Conservation (phyloP, 2,329 filamentous ascomycete genomes). For the Ophiostoma quercus region DNA sequence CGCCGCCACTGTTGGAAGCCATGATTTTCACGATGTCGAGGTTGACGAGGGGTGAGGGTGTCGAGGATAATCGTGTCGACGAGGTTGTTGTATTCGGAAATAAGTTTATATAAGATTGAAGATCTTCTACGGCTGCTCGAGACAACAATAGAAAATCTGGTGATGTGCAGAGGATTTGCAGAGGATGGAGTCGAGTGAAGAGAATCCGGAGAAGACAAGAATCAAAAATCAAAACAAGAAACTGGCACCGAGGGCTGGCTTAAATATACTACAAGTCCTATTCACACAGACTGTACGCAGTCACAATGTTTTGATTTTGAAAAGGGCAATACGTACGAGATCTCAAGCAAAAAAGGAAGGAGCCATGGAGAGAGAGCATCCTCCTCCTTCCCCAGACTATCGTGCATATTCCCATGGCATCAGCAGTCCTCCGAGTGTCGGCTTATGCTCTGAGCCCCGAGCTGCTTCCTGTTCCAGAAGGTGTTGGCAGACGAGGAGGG, state of each 20-base stretch:
- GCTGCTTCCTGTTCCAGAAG: neutral
- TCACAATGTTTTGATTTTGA: neutral
- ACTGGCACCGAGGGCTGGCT: neutral
- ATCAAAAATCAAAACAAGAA: neutral
- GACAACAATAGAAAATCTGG: neutral
- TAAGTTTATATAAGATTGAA: neutral
- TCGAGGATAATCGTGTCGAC: no score
- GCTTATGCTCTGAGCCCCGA: no score
- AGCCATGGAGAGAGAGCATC: neutral
- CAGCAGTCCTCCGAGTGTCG: neutral
- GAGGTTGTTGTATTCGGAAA: neutral
- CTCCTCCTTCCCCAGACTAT: neutral
- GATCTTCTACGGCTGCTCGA: neutral
- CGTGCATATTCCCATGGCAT: neutral
- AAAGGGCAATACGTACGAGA: neutral
- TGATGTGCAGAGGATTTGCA: neutral
- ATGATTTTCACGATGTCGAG: neutral
- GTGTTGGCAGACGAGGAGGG: neutral
- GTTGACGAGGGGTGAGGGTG: neutral
- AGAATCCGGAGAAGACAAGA: neutral
- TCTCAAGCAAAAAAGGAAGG: neutral
- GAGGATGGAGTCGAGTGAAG: neutral
- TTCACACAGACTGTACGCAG: neutral
- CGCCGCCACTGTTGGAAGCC: neutral
- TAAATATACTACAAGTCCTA: neutral